A percentile compares a stretch with the other conserved stretches of the same genome.
Conservation (phyloP, 2,329 filamentous ascomycete genomes). For the Aspergillus hiratsukae region DNA sequence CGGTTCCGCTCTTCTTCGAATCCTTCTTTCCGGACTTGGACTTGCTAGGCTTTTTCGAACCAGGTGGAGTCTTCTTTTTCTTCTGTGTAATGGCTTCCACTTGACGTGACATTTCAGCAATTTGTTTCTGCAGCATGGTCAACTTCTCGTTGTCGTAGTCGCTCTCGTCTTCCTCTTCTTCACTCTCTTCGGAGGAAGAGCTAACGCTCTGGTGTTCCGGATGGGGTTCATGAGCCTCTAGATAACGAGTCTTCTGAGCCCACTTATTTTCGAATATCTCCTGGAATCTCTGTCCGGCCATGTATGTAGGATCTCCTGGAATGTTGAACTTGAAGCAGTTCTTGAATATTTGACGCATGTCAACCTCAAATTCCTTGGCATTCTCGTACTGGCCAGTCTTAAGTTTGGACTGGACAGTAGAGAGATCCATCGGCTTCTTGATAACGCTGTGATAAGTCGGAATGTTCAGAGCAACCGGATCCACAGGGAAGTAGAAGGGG, state of each 20-base stretch:
- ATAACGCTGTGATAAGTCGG: conserved; percentile 90
- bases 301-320: conserved; percentile 68
- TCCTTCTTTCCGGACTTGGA: conserved; percentile 26
- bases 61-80: conserved; percentile 56
- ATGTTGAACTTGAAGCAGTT: conserved; percentile 94
- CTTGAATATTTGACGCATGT: conserved; percentile 75
- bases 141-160: conserved; percentile 62
- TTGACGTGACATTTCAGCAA: conserved; percentile 69
- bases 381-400: conserved; percentile 73
- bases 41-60: conserved; percentile 46
- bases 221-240: conserved; percentile 67
- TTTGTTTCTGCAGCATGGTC: conserved; percentile 62
- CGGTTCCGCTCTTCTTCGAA: conserved; percentile 32
- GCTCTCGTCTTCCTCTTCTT: conserved; percentile 67
- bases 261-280: conserved; percentile 71
- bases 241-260: conserved; percentile 74
- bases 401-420: conserved; percentile 74
- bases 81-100: conserved; percentile 53
- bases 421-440: conserved; percentile 94
- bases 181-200: conserved; percentile 63
- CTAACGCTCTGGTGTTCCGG: conserved; percentile 63
- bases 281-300: conserved; percentile 68
- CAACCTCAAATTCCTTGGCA: conserved; percentile 79
- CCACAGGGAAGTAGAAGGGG: conserved; percentile 79
- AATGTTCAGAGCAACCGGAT: conserved; percentile 89